Base-by-base conservation (phyloP, 2,329 filamentous ascomycete species). In the Paraphaeosphaeria sporulosa region DNA sequence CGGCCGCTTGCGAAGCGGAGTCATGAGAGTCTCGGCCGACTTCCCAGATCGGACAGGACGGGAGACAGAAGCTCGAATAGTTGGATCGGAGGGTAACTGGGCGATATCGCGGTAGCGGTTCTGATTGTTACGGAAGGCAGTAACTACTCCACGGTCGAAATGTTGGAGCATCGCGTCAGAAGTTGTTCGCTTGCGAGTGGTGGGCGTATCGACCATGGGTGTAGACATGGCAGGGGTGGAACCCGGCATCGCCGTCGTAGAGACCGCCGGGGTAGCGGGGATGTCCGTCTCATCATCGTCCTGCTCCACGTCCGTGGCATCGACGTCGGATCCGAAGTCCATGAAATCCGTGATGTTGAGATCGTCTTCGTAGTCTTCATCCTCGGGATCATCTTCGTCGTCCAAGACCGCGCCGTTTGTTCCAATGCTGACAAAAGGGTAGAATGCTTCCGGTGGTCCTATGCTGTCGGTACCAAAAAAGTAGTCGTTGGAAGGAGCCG, bases 391-490 rank as follows among this genome's bases (percentile, higher is more conserved):
- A 9, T 90, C 89, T 12, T 87, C 84, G 3, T 84, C 80, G 49
- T 80, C 80, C 40, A 80, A 80, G 17, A 82, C 76, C 49, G 85
- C 84, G 55, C 85, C 84, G 62, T 91, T 88, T 13, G 86, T 76
- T 46, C 80, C 79, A 59, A 85, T 79, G 57, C 79, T 85, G 12
- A 84, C 83, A 56, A 89, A 88, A 5, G 90, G 87, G 69, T 91
- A 93, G 76, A 93, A 93, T 8, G 90, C 90, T 76, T 93, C 90
- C 0, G 88, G 84, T 2, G 90, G 89, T 0, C 90, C 90, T 70
- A 92, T 83, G n/a, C 87, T 84, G 71, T 91, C 88, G 5, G 86
- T 87, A 64, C 79, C 80, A 40, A 83, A 79, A 25, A 80, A 76
- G 57, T 79, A 76, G 46, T 83, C 80, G 55, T 81, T 83, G 23